Conservation (phyloP, 805 yeast genomes). For the Nakazawaea ernobii region DNA sequence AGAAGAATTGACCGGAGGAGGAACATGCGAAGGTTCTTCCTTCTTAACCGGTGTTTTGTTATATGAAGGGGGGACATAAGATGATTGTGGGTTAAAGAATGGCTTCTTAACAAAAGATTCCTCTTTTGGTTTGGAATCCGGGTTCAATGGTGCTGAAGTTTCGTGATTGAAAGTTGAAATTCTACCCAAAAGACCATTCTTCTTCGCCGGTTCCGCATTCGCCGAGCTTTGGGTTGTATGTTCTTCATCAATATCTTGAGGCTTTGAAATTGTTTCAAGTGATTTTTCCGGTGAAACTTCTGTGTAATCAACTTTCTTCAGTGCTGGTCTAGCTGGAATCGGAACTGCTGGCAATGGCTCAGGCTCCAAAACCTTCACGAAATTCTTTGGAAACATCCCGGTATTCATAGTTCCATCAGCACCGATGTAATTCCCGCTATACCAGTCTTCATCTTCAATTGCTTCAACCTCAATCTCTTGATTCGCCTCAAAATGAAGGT, state of each 20-base stretch:
- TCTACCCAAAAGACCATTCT: slow-evolving; percentile 31
- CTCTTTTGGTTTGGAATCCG: slow-evolving; percentile 30
- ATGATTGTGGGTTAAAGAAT: slow-evolving; percentile 50
- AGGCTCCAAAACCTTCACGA: slow-evolving; percentile 43
- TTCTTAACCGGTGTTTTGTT: slow-evolving; percentile 14
- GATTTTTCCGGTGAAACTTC: not conserved
- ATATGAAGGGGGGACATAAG: slow-evolving; percentile 45
- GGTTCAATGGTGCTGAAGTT: slow-evolving; percentile 33
- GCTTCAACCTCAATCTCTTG: slow-evolving; percentile 70
- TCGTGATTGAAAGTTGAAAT: slow-evolving; percentile 44
- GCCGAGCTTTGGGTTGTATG: not conserved
- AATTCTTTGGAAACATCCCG: slow-evolving; percentile 87
- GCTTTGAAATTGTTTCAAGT: not conserved
- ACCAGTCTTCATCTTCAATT: slow-evolving; percentile 92
- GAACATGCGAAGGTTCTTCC: slow-evolving; percentile 15
- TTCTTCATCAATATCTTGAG: not conserved
- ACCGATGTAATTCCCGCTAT: slow-evolving; percentile 55
- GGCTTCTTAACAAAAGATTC: slow-evolving; percentile 51
- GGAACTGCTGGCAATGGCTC: not conserved
- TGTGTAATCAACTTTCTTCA: not conserved
- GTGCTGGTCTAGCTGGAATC: not conserved
- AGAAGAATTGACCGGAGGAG: slow-evolving; percentile 19
- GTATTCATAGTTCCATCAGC: slow-evolving; percentile 35
- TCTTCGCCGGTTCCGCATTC: not conserved
- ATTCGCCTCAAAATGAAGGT: slow-evolving; percentile 63